A percentile compares a stretch with the other conserved stretches of the same genome.
Conservation (phyloP, 495 filamentous ascomycete species). For the Daldinia concentrica region DNA sequence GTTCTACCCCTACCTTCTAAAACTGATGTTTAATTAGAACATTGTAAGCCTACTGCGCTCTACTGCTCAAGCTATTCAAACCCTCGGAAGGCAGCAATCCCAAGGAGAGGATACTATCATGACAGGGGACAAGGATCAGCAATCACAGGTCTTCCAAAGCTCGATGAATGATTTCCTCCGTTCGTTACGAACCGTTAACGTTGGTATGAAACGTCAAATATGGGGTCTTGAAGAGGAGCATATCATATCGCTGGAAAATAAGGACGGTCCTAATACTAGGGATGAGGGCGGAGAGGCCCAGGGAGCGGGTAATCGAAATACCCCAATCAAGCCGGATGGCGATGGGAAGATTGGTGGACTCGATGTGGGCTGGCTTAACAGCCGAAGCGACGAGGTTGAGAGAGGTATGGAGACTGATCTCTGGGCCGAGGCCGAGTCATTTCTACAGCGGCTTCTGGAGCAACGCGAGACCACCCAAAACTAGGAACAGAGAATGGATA, state of each 20-base stretch:
- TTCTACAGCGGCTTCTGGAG: slow-evolving; percentile 38
- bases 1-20: slow-evolving; percentile 7
- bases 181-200: slow-evolving; percentile 74
- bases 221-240: slow-evolving; percentile 80
- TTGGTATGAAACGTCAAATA: slow-evolving; percentile 78
- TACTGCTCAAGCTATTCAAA: slow-evolving; percentile 73
- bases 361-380: slow-evolving; percentile 88
- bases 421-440: slow-evolving; percentile 67
- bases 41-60: slow-evolving; percentile 68
- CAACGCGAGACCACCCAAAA: neutral
- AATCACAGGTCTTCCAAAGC: slow-evolving; percentile 62
- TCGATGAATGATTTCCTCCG: slow-evolving; percentile 72
- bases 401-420: slow-evolving; percentile 82
- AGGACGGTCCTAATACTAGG: slow-evolving; percentile 28
- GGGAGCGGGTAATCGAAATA: slow-evolving; percentile 28
- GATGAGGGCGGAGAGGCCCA: slow-evolving; percentile 40
- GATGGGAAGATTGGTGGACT: slow-evolving; percentile 68
- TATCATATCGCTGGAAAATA: slow-evolving; percentile 65
- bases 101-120: slow-evolving; percentile 39
- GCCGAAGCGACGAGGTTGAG: slow-evolving; percentile 77
- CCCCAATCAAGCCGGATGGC: slow-evolving; percentile 55
- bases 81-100: slow-evolving; percentile 66
- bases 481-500: neutral
- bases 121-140: slow-evolving; percentile 49
- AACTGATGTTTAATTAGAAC: slow-evolving; percentile 45